A percentile compares a stretch with the other conserved stretches of the same genome.
Evolutionary conservation across 2,329 filamentous ascomycete genomes (phyloP).

Genomic region (Pseudogymnoascus sp.): DNA sequence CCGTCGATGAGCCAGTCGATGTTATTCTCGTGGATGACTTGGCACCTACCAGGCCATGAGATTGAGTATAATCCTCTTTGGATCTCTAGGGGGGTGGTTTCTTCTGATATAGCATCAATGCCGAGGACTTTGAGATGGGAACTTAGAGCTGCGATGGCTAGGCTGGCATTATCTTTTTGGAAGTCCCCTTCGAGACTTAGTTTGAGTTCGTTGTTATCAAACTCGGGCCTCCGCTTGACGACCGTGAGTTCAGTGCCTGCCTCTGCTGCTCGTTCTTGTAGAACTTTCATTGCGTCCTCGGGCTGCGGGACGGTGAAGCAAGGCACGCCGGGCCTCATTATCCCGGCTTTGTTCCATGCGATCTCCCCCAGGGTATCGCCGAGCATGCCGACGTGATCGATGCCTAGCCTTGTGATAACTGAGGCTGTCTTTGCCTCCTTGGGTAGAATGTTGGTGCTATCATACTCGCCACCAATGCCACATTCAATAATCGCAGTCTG

Average conservation of each 20-base stretch:
- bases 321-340: constrained; percentile 61
- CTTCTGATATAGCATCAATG: constrained; percentile 17
- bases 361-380: constrained; percentile 73
- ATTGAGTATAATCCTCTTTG: constrained; percentile 61
- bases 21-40: constrained; percentile 40
- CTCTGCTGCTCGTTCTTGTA: constrained; percentile 48
- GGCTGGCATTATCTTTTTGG: constrained; percentile 49
- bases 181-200: constrained; percentile 39
- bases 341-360: constrained; percentile 86
- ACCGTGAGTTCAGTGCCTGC: constrained; percentile 17
- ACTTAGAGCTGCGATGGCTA: constrained; percentile 44
- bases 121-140: constrained; percentile 37
- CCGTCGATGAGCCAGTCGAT: constrained; percentile 19
- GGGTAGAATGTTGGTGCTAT: constrained; percentile 78
- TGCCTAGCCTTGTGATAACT: constrained; percentile 70
- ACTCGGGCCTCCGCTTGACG: constrained; percentile 15
- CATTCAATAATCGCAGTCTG: constrained; percentile 79
- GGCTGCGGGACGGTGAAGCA: constrained; percentile 56
- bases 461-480: constrained; percentile 88
- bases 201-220: constrained; percentile 23
- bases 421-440: constrained; percentile 54
- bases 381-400: constrained; percentile 77
- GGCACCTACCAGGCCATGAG: constrained; percentile 70
- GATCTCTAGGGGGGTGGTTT: constrained; percentile 53
- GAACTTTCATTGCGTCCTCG: constrained; percentile 46